Evolutionary conservation across 1,139 yeast species (phyloP), one percentile per base, ranked within the genome.

Genomic region (Lodderomyces orthopsilosis): DNA sequence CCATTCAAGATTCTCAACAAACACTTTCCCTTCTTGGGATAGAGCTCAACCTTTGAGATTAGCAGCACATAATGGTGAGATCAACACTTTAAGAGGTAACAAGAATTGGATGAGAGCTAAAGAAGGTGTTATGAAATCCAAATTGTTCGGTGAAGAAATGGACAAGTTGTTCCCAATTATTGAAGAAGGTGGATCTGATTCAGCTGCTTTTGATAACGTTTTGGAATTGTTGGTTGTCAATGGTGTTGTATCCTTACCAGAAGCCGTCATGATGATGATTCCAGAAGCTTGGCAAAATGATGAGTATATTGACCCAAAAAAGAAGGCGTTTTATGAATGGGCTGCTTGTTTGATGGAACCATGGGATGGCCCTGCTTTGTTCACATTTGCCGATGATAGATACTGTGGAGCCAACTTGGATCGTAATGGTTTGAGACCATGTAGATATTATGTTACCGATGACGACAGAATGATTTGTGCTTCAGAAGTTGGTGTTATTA

Each of bases 281-380:
- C 98, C 98, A 35, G 98, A 93, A 68, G 98, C 98, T 2, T 91
- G 97, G 95, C 97, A 91, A 65, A 86, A 87, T 62, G 93, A 90
- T 66, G 69, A 72, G 46, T 66, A 77, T 51, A 90, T 91, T 83
- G 96, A 91, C 63, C 89, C 95, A 44, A 84, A 85, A 62, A 87
- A 90, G 71, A 83, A 79, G 58, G 97, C 98, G 0, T 93, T 94
- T 66, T 93, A 91, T 68, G 98, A 93, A 67, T 93, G 98, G 98
- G 98, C 98, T 40, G 96, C 98, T 14, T 90, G 97, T 70, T 72
- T 91, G 55, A 93, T 93, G 97, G 98, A 93, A 71, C 98, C 98
- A 17, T 93, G 98, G 98, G 98, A 93, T 70, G 98, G 98, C 54
- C 98, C 98, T 30, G 98, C 98, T 35, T 75, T 93, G 56, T 88